Evolutionary conservation across 2,329 filamentous ascomycete genomes (phyloP), one percentile per base, ranked within the genome.

Genomic region (Plectosphaerella plurivora): DNA sequence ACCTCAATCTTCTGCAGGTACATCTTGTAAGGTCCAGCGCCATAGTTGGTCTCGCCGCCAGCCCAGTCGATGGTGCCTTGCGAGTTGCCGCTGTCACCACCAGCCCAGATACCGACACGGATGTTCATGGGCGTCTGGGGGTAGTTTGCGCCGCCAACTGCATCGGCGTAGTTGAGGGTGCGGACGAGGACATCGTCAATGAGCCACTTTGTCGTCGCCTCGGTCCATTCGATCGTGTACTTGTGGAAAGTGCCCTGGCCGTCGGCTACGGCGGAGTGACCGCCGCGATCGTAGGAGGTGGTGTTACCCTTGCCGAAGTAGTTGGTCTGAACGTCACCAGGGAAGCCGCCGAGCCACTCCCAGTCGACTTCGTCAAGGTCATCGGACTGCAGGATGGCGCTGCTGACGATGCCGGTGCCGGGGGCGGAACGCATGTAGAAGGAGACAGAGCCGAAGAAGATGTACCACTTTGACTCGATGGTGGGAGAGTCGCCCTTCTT

Each of bases 311-410:
- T 88, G 73, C 84, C 82, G 71, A 88, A 89, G 75, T 91, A 96
- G 74, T 96, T 96, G 66, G 84, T 88, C 74, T 97, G 93, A 33
- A 92, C 91, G 67, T 93, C 78, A 25, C 76, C 70, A 59, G 79
- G 73, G 65, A 90, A 83, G 50, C 84, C 86, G 53, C 93, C 94
- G 53, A 97, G 79, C 87, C 90, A 96, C 72, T 97, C 93, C 88
- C 91, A 96, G 70, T 97, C 93, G 57, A 97, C 94, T 77, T 96
- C 91, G 67, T 97, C 93, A 25, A 96, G 80, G 64, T 87, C 84
- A 63, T 96, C 91, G 2, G 91, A 97, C 75, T 96, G 88, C 58
- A 99, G 76, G 42, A 97, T 91, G 41, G 89, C 80, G 58, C 88
- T 92, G 73, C 91, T 97, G 57, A 99, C 89, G 58, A 99, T 88